Percentiles rank a stretch among this genome's conserved stretches.
Evolutionary conservation across 164 flowering plant species (phyloP).

Genomic region (Dillenia turbinata): DNA sequence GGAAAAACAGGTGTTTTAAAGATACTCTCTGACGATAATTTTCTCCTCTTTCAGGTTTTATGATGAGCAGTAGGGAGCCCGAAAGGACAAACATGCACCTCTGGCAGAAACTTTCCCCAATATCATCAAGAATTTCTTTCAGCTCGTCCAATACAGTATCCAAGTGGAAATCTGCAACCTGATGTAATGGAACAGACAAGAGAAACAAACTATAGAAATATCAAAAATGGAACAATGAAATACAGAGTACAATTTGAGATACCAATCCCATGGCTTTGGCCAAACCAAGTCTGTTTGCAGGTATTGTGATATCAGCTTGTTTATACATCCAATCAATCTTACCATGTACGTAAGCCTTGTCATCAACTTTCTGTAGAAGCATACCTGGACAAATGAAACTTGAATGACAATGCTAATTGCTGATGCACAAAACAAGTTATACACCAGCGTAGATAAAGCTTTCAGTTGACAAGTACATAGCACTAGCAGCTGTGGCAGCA

Average conservation of each 20-base stretch:
- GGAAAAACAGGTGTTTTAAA: not conserved
- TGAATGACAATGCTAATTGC: conserved; percentile 5
- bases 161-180: conserved; percentile 98
- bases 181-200: conserved; percentile 5
- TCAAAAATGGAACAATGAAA: not conserved
- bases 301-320: conserved; percentile 67
- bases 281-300: conserved; percentile 83
- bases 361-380: conserved; percentile 86
- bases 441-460: too few relatives aligned
- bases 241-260: conserved; percentile 11
- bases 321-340: conserved; percentile 92
- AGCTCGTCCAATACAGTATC: conserved; percentile 91
- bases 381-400: conserved; percentile 75
- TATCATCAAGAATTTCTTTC: conserved; percentile 74
- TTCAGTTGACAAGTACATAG: too few relatives aligned
- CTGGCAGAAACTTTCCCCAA: conserved; percentile 64
- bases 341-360: conserved; percentile 61
- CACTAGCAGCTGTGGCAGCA: too few relatives aligned
- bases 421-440: too few relatives aligned
- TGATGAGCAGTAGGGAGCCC: too few relatives aligned
- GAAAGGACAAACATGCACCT: conserved; percentile 34
- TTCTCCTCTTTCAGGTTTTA: too few relatives aligned
- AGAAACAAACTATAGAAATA: not conserved
- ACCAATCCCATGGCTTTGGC: conserved; percentile 99
- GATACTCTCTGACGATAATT: not conserved